Evolutionary conservation across 1,139 yeast species (phyloP).

Genomic region (Sugiyamaella paludigena): DNA sequence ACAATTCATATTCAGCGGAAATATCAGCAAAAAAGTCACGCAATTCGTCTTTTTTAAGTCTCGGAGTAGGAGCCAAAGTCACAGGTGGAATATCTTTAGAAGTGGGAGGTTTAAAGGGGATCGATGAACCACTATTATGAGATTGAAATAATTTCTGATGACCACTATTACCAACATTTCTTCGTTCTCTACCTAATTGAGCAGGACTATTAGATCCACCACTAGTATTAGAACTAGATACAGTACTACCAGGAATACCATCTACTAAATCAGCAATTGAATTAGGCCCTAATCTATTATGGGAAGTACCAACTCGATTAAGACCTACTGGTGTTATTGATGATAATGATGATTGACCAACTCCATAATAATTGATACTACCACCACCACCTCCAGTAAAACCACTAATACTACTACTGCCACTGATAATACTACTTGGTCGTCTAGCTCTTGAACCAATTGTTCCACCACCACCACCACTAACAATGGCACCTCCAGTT

Average conservation of each 20-base stretch:
- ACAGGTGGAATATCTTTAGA: conserved; percentile 82
- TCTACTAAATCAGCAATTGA: conserved; percentile 73
- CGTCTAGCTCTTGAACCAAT: conserved; percentile 13
- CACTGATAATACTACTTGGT: conserved; percentile 20
- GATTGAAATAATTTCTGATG: no score
- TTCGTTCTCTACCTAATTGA: conserved; percentile 1
- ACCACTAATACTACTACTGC: conserved; percentile 17
- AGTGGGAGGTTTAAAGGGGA: conserved; percentile 64
- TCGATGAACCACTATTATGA: conserved; percentile 27
- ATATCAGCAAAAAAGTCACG: conserved; percentile 47
- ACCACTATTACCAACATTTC: not conserved
- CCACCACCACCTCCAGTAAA: conserved; percentile 17
- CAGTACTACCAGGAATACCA: conserved; percentile 20
- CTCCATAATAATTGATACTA: conserved; percentile 6
- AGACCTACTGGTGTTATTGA: conserved; percentile 24
- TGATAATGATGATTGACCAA: conserved; percentile 12
- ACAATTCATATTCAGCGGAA: conserved; percentile 50
- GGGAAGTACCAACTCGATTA: conserved; percentile 38
- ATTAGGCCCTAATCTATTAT: conserved; percentile 62
- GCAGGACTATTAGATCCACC: conserved; percentile 1
- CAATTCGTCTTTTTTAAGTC: conserved; percentile 51
- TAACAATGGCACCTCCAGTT: not conserved
- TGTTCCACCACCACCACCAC: conserved; percentile 1
- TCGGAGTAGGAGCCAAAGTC: conserved; percentile 57
- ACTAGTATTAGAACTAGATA: not conserved